A percentile compares a stretch with the other conserved stretches of the same genome.
These are phyloP conservation scores for Xylaria intraflava DNA, from an alignment of 495 filamentous ascomycete species.

Conservation along the genomic window DNA sequence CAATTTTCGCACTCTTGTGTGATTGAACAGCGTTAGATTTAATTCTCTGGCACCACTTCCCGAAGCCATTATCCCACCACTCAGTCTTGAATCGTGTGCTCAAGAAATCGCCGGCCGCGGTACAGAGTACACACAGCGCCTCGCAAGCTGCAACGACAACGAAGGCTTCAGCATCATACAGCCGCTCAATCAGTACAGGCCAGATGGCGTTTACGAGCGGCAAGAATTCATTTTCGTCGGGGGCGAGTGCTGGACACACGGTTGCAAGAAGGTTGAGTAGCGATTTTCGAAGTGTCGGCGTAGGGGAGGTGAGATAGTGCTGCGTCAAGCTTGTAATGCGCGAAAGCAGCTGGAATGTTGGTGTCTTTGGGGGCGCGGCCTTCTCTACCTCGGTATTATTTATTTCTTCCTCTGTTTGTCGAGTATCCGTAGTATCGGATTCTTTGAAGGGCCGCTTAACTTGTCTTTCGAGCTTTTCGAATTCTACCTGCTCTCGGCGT, in stretches of 20 bases:
- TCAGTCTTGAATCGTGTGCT: constrained; percentile 58
- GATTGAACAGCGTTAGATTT: constrained; percentile 24
- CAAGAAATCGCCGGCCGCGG: constrained; percentile 75
- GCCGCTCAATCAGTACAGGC: constrained; percentile 64
- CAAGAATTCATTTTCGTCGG: constrained; percentile 73
- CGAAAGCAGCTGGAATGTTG: constrained; percentile 57
- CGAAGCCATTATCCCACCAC: constrained; percentile 52
- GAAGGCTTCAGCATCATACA: constrained; percentile 69
- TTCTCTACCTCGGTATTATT: constrained; percentile 36
- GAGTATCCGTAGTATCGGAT: constrained; percentile 13
- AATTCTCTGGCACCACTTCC: constrained; percentile 30
- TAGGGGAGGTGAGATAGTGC: constrained; percentile 78
- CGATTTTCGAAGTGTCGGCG: constrained; percentile 66
- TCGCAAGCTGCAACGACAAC: constrained; percentile 64
- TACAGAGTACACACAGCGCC: constrained; percentile 55
- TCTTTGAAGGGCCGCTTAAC: constrained; percentile 33
- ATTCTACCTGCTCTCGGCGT: constrained; percentile 25
- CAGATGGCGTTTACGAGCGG: constrained; percentile 85
- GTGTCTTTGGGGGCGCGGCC: constrained; percentile 39
- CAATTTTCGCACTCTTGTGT: constrained; percentile 9
- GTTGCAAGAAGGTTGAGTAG: constrained; percentile 68
- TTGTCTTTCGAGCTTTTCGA: constrained; percentile 28
- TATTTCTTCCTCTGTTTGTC: constrained; percentile 13
- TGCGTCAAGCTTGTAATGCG: constrained; percentile 65
- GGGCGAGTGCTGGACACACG: constrained; percentile 58